Evolutionary conservation across 257 asterid genomes (phyloP).

Genomic region (Solanum chmielewskii): DNA sequence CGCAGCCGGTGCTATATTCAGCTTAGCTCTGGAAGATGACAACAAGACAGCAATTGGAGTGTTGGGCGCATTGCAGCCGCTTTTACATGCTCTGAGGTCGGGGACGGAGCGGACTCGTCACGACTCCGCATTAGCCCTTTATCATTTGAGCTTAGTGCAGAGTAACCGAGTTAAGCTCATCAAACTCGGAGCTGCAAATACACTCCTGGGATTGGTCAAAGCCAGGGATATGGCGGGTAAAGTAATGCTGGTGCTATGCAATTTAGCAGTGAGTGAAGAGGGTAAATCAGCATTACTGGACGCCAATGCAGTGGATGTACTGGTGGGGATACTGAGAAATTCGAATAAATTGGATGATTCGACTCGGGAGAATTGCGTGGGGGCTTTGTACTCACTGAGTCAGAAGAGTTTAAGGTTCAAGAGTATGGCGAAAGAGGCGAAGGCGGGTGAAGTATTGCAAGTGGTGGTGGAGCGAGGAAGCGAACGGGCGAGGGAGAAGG

Average conservation of each 20-base stretch:
- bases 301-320: slow-evolving; percentile 44
- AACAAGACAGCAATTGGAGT: slow-evolving; percentile 83
- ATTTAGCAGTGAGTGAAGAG: slow-evolving; percentile 58
- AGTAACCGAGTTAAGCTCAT: slow-evolving; percentile 55
- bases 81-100: slow-evolving; percentile 62
- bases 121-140: slow-evolving; percentile 74
- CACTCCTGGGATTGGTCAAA: slow-evolving; percentile 48
- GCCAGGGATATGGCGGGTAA: slow-evolving; percentile 41
- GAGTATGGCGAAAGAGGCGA: slow-evolving; percentile 54
- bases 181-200: slow-evolving; percentile 43
- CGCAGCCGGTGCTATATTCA: slow-evolving; percentile 88
- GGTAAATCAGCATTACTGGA: slow-evolving; percentile 72
- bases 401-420: slow-evolving; percentile 67
- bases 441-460: slow-evolving; percentile 47
- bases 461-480: slow-evolving; percentile 44
- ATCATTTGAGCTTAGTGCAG: slow-evolving; percentile 60
- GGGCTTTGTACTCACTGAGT: slow-evolving; percentile 59
- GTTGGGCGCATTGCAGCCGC: slow-evolving; percentile 72
- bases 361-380: slow-evolving; percentile 66
- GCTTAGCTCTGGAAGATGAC: slow-evolving; percentile 63
- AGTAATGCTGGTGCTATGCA: slow-evolving; percentile 66
- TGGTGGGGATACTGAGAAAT: slow-evolving; percentile 40
- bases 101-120: slow-evolving; percentile 69
- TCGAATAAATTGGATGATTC: slow-evolving; percentile 35
- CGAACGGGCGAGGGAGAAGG: slow-evolving; percentile 69